Conservation (phyloP, 1,284 basidiomycete genomes). For the Cryptococcus deneoformans region DNA sequence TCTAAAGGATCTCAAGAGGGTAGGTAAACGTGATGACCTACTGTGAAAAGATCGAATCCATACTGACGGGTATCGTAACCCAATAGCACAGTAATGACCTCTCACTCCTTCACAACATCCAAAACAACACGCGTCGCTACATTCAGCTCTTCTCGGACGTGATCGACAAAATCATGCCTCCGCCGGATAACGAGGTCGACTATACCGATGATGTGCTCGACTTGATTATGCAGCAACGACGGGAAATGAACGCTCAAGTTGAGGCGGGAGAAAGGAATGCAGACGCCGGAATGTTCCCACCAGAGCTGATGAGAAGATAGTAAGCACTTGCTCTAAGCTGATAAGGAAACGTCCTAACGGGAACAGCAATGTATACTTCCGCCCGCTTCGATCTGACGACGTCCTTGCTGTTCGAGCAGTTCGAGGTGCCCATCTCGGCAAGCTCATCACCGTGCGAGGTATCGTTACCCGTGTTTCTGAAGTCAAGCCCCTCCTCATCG, state of each 20-base stretch:
- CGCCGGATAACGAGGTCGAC: conserved; percentile 81
- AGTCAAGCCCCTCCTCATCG: conserved; percentile 94
- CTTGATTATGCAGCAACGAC: conserved; percentile 88
- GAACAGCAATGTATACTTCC: conserved; percentile 86
- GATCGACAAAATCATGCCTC: conserved; percentile 83
- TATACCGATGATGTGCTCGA: conserved; percentile 90
- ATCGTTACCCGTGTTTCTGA: conserved; percentile 98
- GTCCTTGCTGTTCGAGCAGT: conserved; percentile 86
- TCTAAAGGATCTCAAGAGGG: conserved; percentile 47
- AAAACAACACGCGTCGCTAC: conserved; percentile 85
- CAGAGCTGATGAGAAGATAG: conserved; percentile 91
- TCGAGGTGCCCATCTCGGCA: conserved; percentile 78
- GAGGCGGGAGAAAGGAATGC: conserved; percentile 54
- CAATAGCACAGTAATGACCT: conserved; percentile 56
- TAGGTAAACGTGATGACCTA: conserved; percentile 12
- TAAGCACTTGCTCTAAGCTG: conserved; percentile 54
- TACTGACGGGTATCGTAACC: not conserved
- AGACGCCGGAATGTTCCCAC: conserved; percentile 65
- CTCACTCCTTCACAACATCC: conserved; percentile 69
- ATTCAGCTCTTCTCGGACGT: conserved; percentile 85
- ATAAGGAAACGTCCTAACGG: not conserved
- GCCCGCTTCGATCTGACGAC: conserved; percentile 67
- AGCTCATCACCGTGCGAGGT: conserved; percentile 91
- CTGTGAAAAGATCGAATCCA: not conserved
- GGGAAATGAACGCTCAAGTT: conserved; percentile 77